Percentiles rank a stretch among this genome's conserved stretches.
phyloP scores from a whole-genome alignment of 148 eudicot species.

The Talinum fruticosum region DNA sequence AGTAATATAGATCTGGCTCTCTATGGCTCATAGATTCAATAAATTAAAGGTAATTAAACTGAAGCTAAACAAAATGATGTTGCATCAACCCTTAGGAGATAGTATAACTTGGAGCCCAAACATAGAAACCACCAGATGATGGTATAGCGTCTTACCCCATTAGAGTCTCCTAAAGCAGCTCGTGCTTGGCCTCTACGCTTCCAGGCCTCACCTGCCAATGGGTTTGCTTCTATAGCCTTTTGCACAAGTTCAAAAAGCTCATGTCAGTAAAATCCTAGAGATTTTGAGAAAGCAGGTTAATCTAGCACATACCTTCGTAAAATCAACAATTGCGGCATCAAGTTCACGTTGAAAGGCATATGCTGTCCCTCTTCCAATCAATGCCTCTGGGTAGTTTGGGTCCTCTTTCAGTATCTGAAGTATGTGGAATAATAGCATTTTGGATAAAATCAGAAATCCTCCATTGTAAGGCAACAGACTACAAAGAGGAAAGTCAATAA shows the following conservation, averaged over 20 bases:
- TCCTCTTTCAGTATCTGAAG: constrained; percentile 83
- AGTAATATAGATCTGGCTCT: neutral
- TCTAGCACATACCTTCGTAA: constrained; percentile 61
- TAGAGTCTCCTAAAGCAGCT: constrained; percentile 92
- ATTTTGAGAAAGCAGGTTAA: neutral
- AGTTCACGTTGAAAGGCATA: constrained; percentile 97
- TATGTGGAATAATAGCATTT: neutral
- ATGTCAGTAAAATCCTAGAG: constrained; percentile 5
- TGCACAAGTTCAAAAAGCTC: constrained; percentile 17
- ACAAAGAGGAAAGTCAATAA: constrained; percentile 10
- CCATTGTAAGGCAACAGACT: neutral
- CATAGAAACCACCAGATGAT: neutral
- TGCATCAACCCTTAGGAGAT: neutral
- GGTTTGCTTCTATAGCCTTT: constrained; percentile 79
- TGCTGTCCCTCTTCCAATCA: constrained; percentile 98
- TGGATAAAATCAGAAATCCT: neutral
- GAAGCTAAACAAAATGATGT: neutral
- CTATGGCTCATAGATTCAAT: neutral
- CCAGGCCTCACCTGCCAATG: constrained; percentile 98
- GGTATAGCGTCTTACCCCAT: constrained; percentile 45
- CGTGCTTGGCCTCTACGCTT: constrained; percentile 98
- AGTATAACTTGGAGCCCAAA: neutral
- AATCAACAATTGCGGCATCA: constrained; percentile 89
- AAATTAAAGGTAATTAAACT: neutral
- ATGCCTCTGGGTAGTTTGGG: constrained; percentile 89